Percentiles rank a stretch among this genome's conserved stretches.
Conservation (phyloP, 2,329 filamentous ascomycete species). For the Arthrobotrys conoides region DNA sequence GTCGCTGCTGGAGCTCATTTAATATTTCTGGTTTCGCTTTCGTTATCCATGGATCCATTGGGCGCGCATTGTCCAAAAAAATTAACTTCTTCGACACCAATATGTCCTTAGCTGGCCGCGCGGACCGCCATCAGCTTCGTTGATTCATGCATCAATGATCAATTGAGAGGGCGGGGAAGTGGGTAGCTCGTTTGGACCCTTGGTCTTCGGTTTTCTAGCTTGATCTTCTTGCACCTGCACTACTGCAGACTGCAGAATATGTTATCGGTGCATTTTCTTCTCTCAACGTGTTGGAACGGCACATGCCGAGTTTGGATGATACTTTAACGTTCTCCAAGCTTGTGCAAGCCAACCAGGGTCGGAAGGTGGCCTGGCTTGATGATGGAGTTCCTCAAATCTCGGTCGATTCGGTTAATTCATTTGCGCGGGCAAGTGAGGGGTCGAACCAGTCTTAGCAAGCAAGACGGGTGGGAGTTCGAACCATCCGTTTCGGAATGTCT, state of each 20-base stretch:
- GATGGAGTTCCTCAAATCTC: conserved; percentile 49
- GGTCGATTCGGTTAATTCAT: conserved; percentile 32
- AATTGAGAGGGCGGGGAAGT: conserved; percentile 35
- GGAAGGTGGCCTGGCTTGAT: conserved; percentile 28
- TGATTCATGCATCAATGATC: conserved; percentile 4
- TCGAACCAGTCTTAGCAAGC: background rate
- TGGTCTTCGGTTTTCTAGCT: background rate
- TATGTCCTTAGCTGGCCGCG: conserved; percentile 43
- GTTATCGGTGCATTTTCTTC: conserved; percentile 14
- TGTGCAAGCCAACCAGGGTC: conserved; percentile 21
- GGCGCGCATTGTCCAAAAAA: background rate
- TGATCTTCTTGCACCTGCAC: conserved; percentile 14
- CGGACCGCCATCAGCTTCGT: conserved; percentile 28
- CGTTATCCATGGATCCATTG: conserved; percentile 14
- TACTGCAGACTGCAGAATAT: conserved; percentile 17
- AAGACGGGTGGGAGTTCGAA: background rate
- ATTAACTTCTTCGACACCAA: background rate
- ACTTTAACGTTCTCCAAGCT: background rate
- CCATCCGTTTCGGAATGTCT: conserved; percentile 36
- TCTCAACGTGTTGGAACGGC: conserved; percentile 52
- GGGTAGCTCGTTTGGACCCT: conserved; percentile 15
- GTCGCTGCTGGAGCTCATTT: conserved; percentile 31
- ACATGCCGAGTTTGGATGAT: conserved; percentile 20
- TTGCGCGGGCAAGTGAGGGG: conserved; percentile 6
- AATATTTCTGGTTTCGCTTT: conserved; percentile 20